Percentiles rank a stretch among this genome's conserved stretches.
These are phyloP conservation scores for Sporothrix brasiliensis DNA, from an alignment of 2,329 filamentous ascomycete genomes.

Conservation along the genomic window DNA sequence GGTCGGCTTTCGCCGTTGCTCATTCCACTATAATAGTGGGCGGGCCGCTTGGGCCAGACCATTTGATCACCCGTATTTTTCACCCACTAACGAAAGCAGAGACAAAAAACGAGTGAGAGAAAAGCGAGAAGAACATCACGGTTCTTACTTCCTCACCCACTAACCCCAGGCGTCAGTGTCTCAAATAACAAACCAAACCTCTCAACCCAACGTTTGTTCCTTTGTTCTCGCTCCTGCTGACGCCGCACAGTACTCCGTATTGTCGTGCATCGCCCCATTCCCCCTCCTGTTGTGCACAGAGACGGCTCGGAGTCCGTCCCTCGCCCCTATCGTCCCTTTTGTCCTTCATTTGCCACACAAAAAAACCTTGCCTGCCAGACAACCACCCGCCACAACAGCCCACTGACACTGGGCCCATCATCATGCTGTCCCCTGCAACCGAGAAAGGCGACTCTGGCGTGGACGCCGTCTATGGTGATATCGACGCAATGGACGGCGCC, in stretches of 20 bases:
- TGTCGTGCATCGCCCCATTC: not conserved
- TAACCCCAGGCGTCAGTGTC: constrained; percentile 13
- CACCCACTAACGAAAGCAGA: not conserved
- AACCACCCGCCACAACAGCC: not conserved
- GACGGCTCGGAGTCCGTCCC: not conserved
- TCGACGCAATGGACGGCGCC: not conserved
- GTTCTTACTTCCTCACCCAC: not conserved
- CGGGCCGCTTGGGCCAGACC: constrained; percentile 7
- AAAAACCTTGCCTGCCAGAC: not conserved
- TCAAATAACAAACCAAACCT: not conserved
- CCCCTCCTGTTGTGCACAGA: not conserved
- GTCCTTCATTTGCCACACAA: constrained; percentile 14
- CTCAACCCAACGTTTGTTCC: not conserved
- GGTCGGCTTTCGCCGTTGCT: constrained; percentile 19
- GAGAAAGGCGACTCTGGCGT: constrained; percentile 9
- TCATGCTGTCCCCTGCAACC: constrained; percentile 6
- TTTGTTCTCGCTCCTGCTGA: not conserved
- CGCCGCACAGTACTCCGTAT: not conserved
- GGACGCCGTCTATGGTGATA: constrained; percentile 12
- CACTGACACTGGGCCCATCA: not conserved
- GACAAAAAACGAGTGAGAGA: not conserved
- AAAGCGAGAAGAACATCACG: not conserved
- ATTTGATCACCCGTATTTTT: constrained; percentile 13
- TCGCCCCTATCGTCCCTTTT: constrained; percentile 17
- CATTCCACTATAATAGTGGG: constrained; percentile 9